Base-by-base conservation (phyloP, 1,139 yeast genomes). In the Sugiyamaella sp. region DNA sequence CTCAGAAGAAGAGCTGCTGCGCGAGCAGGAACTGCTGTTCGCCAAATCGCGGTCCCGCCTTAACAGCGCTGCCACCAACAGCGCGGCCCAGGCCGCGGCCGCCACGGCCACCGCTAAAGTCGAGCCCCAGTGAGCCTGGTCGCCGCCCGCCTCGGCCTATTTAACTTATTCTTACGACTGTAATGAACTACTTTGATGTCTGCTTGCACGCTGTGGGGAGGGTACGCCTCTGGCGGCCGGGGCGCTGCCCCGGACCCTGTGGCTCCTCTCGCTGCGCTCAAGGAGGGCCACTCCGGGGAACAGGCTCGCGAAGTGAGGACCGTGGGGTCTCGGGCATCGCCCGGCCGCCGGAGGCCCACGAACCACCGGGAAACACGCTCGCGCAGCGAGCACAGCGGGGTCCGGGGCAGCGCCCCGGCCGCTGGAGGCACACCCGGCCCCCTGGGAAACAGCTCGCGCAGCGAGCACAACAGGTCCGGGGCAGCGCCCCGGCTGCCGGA, bases 1-100 rank as follows among this genome's bases (percentile, higher is more conserved):
- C 58, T 77, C 93, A 0, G 98, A 91, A 66, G 99, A 91, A 69
- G 99, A 93, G 69, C 76, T 93, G 56, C 79, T 93, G 66, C 81
- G 82, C 63, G 96, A 93, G 69, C 99, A 93, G 69, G 98, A 93
- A 66, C 95, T 88, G 67, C 75, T 93, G 59, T 91, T 93, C 72
- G 88, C 93, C 63, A 86, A 88, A 67, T 89, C 97, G 27, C 78
- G 98, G 59, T 90, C 89, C 56, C 65, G 70, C 42, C 64, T 71
- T 27, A 66, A 69, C 58, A 67, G 66, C 43, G 56, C 59, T 16
- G 53, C 60, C 37, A 41, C 49, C 17, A 29, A 12, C 35, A 29
- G n/a, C 35, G 35, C 35, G 8, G 35, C 35, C 35, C 35, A 29
- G n/a, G 35, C 35, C 4, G 14, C 35, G 4, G 25, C 50, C 4